These are phyloP conservation scores for Fusarium sp. DNA, from an alignment of 2,329 filamentous ascomycete genomes.

Conservation along the genomic window DNA sequence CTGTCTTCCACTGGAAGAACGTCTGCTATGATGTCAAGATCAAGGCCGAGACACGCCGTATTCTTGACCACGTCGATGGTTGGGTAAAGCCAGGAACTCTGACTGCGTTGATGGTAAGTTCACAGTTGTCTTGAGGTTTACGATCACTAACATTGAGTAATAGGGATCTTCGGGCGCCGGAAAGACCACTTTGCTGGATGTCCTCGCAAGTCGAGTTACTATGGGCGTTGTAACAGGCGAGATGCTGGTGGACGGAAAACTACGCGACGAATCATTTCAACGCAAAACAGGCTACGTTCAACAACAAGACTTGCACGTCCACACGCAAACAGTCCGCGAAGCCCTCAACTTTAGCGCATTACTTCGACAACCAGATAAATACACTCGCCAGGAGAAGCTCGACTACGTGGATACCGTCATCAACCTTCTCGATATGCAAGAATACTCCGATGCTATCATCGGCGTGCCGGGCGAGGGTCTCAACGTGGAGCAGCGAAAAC, in stretches of 20 bases:
- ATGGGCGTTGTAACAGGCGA: conserved; percentile 88
- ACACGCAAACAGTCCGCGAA: conserved; percentile 85
- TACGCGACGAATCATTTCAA: conserved; percentile 82
- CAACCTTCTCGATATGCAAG: conserved; percentile 70
- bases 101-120: conserved; percentile 73
- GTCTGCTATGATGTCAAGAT: conserved; percentile 81
- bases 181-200: conserved; percentile 87
- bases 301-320: conserved; percentile 86
- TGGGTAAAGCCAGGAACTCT: conserved; percentile 81
- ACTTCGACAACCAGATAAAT: conserved; percentile 79
- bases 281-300: conserved; percentile 90
- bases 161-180: conserved; percentile 80
- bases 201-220: conserved; percentile 82
- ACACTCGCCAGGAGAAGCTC: conserved; percentile 77
- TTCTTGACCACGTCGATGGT: conserved; percentile 76
- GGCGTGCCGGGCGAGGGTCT: conserved; percentile 69
- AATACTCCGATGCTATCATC: conserved; percentile 72
- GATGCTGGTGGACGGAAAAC: conserved; percentile 73
- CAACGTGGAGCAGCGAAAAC: conserved; percentile 70
- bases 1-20: conserved; percentile 75
- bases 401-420: conserved; percentile 84
- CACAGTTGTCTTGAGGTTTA: conserved; percentile 81
- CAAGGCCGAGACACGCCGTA: conserved; percentile 70
- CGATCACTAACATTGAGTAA: conserved; percentile 83
- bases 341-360: conserved; percentile 84